phyloP scores from a whole-genome alignment of 2,329 filamentous ascomycete genomes.

The Sporothrix euskadiensis region DNA sequence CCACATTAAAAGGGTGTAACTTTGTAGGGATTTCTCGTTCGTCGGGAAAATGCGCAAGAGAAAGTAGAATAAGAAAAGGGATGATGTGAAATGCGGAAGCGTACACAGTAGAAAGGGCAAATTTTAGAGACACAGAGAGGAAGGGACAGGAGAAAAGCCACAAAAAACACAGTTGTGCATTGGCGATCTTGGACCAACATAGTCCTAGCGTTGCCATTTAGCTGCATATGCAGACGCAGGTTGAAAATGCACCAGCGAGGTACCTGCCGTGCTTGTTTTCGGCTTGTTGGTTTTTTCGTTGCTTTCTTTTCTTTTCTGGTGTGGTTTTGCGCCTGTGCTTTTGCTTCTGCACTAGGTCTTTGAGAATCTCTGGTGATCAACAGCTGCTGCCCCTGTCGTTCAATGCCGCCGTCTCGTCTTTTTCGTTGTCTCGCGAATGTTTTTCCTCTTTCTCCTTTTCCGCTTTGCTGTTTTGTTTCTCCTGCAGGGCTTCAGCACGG shows the following conservation, averaged over 20 bases:
- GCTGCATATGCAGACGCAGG: conserved; percentile 22
- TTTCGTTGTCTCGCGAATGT: neutral
- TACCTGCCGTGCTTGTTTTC: conserved; percentile 6
- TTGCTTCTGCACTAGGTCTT: neutral
- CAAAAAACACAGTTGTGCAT: conserved; percentile 9
- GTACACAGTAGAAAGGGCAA: neutral
- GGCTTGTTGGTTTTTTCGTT: neutral
- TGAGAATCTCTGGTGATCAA: neutral
- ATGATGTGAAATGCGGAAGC: neutral
- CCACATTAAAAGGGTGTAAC: neutral
- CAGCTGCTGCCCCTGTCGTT: neutral
- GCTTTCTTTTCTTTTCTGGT: neutral
- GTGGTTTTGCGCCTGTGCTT: neutral
- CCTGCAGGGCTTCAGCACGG: neutral
- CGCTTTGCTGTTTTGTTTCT: conserved; percentile 3
- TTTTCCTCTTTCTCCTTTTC: neutral
- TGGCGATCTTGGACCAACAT: conserved; percentile 9
- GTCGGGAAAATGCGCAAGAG: neutral
- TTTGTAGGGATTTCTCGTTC: conserved; percentile 11
- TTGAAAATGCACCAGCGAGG: conserved; percentile 6
- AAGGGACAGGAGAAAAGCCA: neutral
- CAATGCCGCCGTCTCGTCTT: neutral
- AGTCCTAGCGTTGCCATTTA: conserved; percentile 9
- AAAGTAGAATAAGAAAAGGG: conserved; percentile 7
- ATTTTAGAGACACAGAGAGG: neutral